phyloP scores from a whole-genome alignment of 352 stramenopile species.

The Phytopythium delawarense region DNA sequence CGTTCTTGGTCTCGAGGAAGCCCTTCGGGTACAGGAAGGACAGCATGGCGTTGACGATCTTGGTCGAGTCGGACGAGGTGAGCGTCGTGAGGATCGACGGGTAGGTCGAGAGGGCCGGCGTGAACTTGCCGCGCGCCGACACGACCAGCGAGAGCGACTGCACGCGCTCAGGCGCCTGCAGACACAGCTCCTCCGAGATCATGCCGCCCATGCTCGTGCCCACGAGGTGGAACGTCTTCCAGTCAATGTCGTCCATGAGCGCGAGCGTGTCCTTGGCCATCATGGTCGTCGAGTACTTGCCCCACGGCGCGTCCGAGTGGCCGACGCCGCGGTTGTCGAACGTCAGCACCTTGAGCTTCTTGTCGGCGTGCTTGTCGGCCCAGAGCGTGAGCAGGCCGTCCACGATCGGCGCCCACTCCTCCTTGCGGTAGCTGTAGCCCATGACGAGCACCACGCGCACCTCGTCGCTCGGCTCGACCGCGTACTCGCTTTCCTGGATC shows the following conservation, averaged over 20 bases:
- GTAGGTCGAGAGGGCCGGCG: slow-evolving; percentile 22
- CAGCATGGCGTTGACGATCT: slow-evolving; percentile 39
- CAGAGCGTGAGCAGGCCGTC: slow-evolving; percentile 29
- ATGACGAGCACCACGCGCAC: slow-evolving; percentile 38
- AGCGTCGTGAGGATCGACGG: slow-evolving; percentile 33
- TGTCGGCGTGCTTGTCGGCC: slow-evolving; percentile 7
- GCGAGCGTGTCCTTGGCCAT: slow-evolving; percentile 63
- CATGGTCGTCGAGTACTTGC: slow-evolving; percentile 46
- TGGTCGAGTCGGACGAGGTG: slow-evolving; percentile 26
- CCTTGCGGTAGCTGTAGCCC: slow-evolving; percentile 37
- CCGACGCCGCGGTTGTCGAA: slow-evolving; percentile 62
- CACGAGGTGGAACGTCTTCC: slow-evolving; percentile 43
- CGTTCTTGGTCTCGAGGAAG: slow-evolving; percentile 28
- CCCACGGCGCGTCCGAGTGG: slow-evolving; percentile 42
- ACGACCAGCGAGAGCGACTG: slow-evolving; percentile 58
- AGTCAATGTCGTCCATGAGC: slow-evolving; percentile 50
- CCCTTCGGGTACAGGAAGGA: slow-evolving; percentile 50
- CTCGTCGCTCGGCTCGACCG: slow-evolving; percentile 9
- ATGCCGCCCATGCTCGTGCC: slow-evolving; percentile 71
- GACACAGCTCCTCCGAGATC: slow-evolving; percentile 58
- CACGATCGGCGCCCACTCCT: slow-evolving; percentile 33
- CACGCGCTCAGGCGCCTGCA: slow-evolving; percentile 36
- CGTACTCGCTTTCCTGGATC: slow-evolving; percentile 21
- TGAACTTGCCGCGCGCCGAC: slow-evolving; percentile 50
- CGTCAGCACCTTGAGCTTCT: slow-evolving; percentile 39